phyloP scores from a whole-genome alignment of 352 stramenopile species.

The Globisporangium ultimum region DNA sequence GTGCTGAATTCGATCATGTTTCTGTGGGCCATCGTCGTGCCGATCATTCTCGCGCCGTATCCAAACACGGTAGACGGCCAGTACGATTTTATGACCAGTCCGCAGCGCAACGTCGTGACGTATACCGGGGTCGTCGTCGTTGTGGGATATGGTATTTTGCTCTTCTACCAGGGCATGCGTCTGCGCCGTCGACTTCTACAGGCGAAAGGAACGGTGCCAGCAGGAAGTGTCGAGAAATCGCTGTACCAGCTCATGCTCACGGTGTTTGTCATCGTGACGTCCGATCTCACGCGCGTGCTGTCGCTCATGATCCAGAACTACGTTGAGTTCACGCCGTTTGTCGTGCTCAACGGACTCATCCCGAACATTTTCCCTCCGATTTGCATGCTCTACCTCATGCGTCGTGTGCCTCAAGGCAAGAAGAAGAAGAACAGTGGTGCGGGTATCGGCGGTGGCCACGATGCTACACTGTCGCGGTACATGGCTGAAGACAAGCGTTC shows the following conservation, averaged over 20 bases:
- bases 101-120: slow-evolving; percentile 45
- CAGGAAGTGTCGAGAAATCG: slow-evolving; percentile 72
- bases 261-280: slow-evolving; percentile 73
- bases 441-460: slow-evolving; percentile 1
- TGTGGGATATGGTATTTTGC: slow-evolving; percentile 60
- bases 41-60: slow-evolving; percentile 43
- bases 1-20: slow-evolving; percentile 53
- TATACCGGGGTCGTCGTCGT: slow-evolving; percentile 58
- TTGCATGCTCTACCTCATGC: slow-evolving; percentile 89
- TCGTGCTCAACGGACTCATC: slow-evolving; percentile 75
- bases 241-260: slow-evolving; percentile 81
- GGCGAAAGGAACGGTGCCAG: slow-evolving; percentile 62
- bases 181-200: slow-evolving; percentile 69
- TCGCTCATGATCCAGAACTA: slow-evolving; percentile 45
- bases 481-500: slow-evolving; percentile 39
- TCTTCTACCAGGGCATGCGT: slow-evolving; percentile 71
- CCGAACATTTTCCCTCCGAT: slow-evolving; percentile 84
- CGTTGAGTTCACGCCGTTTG: slow-evolving; percentile 63
- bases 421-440: slow-evolving; percentile 14
- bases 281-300: slow-evolving; percentile 65
- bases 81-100: slow-evolving; percentile 62
- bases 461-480: slow-evolving; percentile 55
- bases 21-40: slow-evolving; percentile 58
- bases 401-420: slow-evolving; percentile 38
- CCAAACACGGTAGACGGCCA: slow-evolving; percentile 58